A percentile compares a stretch with the other conserved stretches of the same genome.
phyloP scores from a whole-genome alignment of 257 asterid genomes.

The Lycium ferocissimum region DNA sequence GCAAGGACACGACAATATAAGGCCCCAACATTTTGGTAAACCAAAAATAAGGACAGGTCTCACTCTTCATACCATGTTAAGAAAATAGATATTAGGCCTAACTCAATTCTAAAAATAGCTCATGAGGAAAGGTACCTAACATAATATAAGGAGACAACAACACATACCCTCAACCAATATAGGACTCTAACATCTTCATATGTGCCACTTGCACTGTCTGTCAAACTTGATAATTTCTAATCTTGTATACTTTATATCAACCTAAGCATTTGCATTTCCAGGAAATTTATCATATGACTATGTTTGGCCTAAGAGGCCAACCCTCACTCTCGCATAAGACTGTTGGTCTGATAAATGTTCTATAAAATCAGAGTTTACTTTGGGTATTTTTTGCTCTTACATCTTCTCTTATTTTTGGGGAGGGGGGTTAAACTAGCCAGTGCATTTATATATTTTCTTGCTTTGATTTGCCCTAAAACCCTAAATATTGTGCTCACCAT shows the following conservation, averaged over 20 bases:
- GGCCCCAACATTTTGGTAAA: neutral
- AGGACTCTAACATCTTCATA: conserved; percentile 4
- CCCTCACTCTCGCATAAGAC: neutral
- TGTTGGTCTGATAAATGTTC: neutral
- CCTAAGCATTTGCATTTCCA: conserved; percentile 10
- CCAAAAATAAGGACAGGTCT: conserved; percentile 15
- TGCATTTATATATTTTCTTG: neutral
- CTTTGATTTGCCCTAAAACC: neutral
- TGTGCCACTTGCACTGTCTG: neutral
- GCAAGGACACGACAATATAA: neutral
- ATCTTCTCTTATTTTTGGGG: neutral
- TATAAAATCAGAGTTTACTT: neutral
- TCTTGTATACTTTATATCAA: conserved; percentile 5
- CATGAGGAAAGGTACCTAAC: neutral
- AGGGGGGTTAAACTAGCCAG: neutral
- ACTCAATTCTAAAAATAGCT: neutral
- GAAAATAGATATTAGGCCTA: neutral
- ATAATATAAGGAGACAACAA: neutral
- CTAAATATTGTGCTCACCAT: conserved; percentile 62
- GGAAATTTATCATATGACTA: conserved; percentile 21
- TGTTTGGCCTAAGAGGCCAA: neutral
- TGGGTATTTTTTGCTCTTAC: neutral
- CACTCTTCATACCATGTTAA: conserved; percentile 24
- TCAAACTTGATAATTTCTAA: neutral
- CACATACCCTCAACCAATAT: neutral